Conservation (phyloP, 2,329 filamentous ascomycete species). For the Hypoxylon rubiginosum region DNA sequence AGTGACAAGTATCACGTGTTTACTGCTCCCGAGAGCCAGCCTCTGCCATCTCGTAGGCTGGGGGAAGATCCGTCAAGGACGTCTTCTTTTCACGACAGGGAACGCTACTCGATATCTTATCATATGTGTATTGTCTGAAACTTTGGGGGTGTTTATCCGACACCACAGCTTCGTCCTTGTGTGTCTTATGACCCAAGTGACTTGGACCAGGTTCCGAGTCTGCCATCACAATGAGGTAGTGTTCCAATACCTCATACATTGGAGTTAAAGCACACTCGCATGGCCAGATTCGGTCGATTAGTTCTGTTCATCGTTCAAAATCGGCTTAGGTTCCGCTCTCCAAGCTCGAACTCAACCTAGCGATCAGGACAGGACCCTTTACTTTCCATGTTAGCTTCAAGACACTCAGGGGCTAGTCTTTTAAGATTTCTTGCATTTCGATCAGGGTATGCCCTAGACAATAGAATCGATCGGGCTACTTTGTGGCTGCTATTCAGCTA, state of each 20-base stretch:
- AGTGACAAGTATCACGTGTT: constrained; percentile 9
- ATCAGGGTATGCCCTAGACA: constrained; percentile 29
- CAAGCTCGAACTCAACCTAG: constrained; percentile 13
- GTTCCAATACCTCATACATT: constrained; percentile 6
- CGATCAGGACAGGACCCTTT: background rate
- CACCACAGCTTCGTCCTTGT: constrained; percentile 1
- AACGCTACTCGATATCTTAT: constrained; percentile 8
- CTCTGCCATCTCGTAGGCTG: constrained; percentile 12
- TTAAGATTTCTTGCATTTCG: constrained; percentile 21
- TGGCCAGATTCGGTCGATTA: constrained; percentile 11
- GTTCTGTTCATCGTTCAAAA: constrained; percentile 12
- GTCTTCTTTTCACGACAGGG: constrained; percentile 5
- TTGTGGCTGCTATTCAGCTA: constrained; percentile 39
- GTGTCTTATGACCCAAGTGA: background rate
- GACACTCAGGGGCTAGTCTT: constrained; percentile 7
- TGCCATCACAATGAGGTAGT: constrained; percentile 4
- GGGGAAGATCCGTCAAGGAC: constrained; percentile 10
- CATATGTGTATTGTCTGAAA: constrained; percentile 2
- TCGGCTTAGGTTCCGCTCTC: constrained; percentile 16
- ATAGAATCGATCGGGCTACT: constrained; percentile 9
- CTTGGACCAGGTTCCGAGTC: background rate
- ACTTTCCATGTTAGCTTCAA: constrained; percentile 2
- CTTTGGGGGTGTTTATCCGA: constrained; percentile 12
- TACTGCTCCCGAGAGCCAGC: constrained; percentile 9
- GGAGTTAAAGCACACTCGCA: background rate